These are phyloP conservation scores for Linum tenue DNA, from an alignment of 345 rosid genomes.

Conservation along the genomic window DNA sequence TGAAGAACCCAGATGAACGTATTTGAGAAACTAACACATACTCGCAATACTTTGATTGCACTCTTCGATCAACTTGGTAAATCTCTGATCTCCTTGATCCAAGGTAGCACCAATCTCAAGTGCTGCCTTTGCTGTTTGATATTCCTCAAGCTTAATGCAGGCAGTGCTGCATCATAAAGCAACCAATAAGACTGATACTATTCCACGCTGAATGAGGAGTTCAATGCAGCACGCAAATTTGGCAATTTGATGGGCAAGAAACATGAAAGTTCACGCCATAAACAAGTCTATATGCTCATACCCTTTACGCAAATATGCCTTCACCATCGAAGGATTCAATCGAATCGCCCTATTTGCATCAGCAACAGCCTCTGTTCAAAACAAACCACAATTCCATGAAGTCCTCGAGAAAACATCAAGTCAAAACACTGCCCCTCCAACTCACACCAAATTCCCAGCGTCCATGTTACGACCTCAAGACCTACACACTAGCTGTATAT, in stretches of 20 bases:
- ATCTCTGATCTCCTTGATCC: constrained; percentile 50
- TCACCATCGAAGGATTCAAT: constrained; percentile 57
- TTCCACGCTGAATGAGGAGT: background rate
- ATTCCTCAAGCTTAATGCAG: constrained; percentile 86
- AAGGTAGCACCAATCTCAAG: constrained; percentile 56
- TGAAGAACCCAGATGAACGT: background rate
- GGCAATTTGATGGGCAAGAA: background rate
- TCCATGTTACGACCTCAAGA: background rate
- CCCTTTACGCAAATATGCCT: constrained; percentile 86
- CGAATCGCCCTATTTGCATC: constrained; percentile 73
- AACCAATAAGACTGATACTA: background rate
- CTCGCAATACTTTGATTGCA: constrained; percentile 59
- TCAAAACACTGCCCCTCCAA: background rate
- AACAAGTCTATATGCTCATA: constrained; percentile 1
- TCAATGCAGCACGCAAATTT: background rate
- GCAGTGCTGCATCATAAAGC: constrained; percentile 44
- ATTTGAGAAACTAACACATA: constrained; percentile 1
- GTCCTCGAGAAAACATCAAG: background rate
- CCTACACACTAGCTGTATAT: background rate
- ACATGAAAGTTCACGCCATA: constrained; percentile 8
- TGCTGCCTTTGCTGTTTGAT: constrained; percentile 72
- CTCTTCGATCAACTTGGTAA: constrained; percentile 57
- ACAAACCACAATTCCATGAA: background rate
- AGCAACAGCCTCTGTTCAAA: constrained; percentile 66
- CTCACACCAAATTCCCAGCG: background rate